A percentile compares a stretch with the other conserved stretches of the same genome.
Evolutionary conservation across 495 filamentous ascomycete species (phyloP).

Genomic region (Penicillium egyptiacum): DNA sequence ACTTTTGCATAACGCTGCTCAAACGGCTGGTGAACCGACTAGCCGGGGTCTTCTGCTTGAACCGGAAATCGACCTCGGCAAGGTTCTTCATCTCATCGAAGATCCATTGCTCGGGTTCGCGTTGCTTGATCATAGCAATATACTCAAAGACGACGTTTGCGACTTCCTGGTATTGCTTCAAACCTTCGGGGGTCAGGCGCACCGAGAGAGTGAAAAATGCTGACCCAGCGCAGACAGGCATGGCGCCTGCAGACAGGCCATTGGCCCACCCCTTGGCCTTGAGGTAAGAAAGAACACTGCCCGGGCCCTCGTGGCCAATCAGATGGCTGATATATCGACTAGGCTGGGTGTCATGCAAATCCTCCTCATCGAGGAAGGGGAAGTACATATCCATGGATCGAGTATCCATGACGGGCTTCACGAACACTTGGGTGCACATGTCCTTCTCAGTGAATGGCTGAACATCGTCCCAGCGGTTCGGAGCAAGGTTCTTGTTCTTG

Average conservation of each 20-base stretch:
- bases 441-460: slow-evolving; percentile 66
- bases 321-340: slow-evolving; percentile 89
- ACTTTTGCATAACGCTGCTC: slow-evolving; percentile 85
- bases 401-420: slow-evolving; percentile 95
- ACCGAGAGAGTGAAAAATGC: slow-evolving; percentile 81
- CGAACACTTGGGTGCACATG: slow-evolving; percentile 79
- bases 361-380: slow-evolving; percentile 86
- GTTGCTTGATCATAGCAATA: slow-evolving; percentile 79
- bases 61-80: slow-evolving; percentile 89
- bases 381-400: slow-evolving; percentile 83
- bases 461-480: slow-evolving; percentile 77
- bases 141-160: slow-evolving; percentile 92
- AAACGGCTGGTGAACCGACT: slow-evolving; percentile 83
- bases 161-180: slow-evolving; percentile 83
- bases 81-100: slow-evolving; percentile 87
- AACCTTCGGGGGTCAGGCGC: slow-evolving; percentile 80
- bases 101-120: slow-evolving; percentile 86
- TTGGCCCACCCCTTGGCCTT: slow-evolving; percentile 97
- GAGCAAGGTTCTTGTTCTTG: slow-evolving; percentile 78
- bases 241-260: slow-evolving; percentile 74
- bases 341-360: slow-evolving; percentile 78
- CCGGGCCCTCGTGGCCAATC: slow-evolving; percentile 95
- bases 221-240: slow-evolving; percentile 75
- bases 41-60: slow-evolving; percentile 87
- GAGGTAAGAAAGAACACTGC: slow-evolving; percentile 91